phyloP scores from a whole-genome alignment of 2,329 filamentous ascomycete genomes.

The Xenoacremonium recifei region DNA sequence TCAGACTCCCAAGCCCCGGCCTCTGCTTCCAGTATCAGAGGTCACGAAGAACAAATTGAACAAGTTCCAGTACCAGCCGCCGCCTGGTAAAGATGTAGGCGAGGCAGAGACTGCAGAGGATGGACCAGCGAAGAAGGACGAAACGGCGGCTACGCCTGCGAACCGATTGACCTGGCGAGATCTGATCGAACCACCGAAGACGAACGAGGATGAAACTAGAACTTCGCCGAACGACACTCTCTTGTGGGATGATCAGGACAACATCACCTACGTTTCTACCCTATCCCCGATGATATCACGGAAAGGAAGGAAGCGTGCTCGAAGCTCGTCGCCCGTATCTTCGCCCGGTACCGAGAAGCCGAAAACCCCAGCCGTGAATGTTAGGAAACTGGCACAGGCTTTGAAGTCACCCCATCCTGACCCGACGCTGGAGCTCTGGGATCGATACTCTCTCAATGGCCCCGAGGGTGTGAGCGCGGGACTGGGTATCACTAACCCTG shows the following conservation, averaged over 20 bases:
- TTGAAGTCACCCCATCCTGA: conserved; percentile 69
- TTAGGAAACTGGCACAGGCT: conserved; percentile 56
- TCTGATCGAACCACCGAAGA: conserved; percentile 46
- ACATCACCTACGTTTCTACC: conserved; percentile 33
- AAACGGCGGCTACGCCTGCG: conserved; percentile 42
- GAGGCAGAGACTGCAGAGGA: conserved; percentile 7
- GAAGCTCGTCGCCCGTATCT: conserved; percentile 70
- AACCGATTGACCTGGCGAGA: conserved; percentile 58
- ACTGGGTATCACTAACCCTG: conserved; percentile 51
- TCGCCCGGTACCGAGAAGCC: conserved; percentile 57
- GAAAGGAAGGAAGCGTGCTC: conserved; percentile 63
- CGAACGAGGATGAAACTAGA: conserved; percentile 44
- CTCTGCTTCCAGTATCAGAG: conserved; percentile 52
- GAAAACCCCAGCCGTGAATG: conserved; percentile 49
- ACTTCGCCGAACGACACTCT: conserved; percentile 61
- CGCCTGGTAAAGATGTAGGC: conserved; percentile 12
- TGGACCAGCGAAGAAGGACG: conserved; percentile 19
- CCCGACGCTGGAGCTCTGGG: conserved; percentile 74
- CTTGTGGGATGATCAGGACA: conserved; percentile 56
- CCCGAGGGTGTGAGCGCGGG: conserved; percentile 40
- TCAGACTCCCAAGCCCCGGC: conserved; percentile 33
- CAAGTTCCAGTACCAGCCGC: conserved; percentile 47
- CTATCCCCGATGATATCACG: conserved; percentile 50
- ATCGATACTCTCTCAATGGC: conserved; percentile 61
- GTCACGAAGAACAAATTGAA: conserved; percentile 61